Evolutionary conservation across 2,329 filamentous ascomycete genomes (phyloP).

Genomic region (Hortaea sp.): DNA sequence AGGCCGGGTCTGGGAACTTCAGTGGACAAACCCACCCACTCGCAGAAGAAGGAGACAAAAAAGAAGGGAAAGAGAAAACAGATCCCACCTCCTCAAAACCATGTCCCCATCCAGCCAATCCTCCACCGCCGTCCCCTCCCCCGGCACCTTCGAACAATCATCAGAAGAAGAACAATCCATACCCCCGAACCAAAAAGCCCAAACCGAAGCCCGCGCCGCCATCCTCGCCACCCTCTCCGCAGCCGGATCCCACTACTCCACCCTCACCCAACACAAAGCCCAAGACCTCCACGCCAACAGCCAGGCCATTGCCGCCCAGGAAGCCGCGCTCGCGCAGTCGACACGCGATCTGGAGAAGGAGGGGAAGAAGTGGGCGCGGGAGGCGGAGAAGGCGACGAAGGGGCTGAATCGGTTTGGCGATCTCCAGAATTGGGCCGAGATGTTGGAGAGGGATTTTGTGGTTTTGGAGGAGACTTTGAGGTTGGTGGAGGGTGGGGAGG

Average conservation of each 20-base stretch:
- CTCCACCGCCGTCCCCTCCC: background rate
- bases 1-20: too few species aligned
- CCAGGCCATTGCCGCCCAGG: constrained; percentile 55
- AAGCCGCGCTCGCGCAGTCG: constrained; percentile 39
- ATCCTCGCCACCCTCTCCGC: constrained; percentile 40
- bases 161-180: background rate
- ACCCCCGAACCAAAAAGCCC: constrained; percentile 19
- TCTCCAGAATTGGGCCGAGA: constrained; percentile 80
- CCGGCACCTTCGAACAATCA: background rate
- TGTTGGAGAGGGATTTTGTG: constrained; percentile 45
- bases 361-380: constrained; percentile 53
- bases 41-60: background rate
- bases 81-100: background rate
- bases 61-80: background rate
- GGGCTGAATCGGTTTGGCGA: constrained; percentile 69
- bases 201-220: constrained; percentile 41
- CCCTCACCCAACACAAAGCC: constrained; percentile 58
- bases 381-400: constrained; percentile 53
- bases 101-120: background rate
- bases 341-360: constrained; percentile 49
- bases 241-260: constrained; percentile 60
- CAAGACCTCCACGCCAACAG: constrained; percentile 60
- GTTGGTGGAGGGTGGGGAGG: constrained; percentile 21
- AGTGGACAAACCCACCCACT: too few species aligned
- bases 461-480: constrained; percentile 29